Conservation (phyloP, 2,329 filamentous ascomycete genomes). For the Aspergillus ruber region DNA sequence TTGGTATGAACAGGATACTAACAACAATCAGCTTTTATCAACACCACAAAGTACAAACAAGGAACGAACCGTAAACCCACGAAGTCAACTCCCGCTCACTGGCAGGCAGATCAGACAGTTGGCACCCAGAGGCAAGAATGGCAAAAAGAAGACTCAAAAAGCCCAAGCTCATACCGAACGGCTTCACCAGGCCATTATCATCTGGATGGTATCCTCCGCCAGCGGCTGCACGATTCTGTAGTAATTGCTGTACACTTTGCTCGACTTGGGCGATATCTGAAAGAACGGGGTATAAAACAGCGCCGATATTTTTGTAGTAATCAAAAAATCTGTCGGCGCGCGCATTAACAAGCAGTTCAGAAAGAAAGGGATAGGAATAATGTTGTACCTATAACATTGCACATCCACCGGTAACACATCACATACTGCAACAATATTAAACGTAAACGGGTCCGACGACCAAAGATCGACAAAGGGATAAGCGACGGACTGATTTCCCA, state of each 20-base stretch:
- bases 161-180: slow-evolving; percentile 52
- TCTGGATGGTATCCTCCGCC: slow-evolving; percentile 35
- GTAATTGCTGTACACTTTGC: slow-evolving; percentile 44
- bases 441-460: slow-evolving; percentile 53
- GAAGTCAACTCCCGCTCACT: slow-evolving; percentile 57
- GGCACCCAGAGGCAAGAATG: slow-evolving; percentile 55
- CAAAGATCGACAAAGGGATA: slow-evolving; percentile 58
- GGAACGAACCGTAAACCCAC: slow-evolving; percentile 52
- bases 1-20: slow-evolving; percentile 59
- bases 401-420: slow-evolving; percentile 51
- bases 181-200: slow-evolving; percentile 45
- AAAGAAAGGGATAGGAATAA: slow-evolving; percentile 10
- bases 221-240: slow-evolving; percentile 44
- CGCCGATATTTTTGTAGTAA: slow-evolving; percentile 50
- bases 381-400: slow-evolving; percentile 35
- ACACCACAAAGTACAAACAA: neutral
- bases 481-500: slow-evolving; percentile 55
- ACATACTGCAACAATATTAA: slow-evolving; percentile 50
- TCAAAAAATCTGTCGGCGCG: slow-evolving; percentile 40
- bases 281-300: slow-evolving; percentile 53
- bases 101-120: slow-evolving; percentile 50
- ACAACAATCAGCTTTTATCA: neutral
- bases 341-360: slow-evolving; percentile 5
- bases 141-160: slow-evolving; percentile 58
- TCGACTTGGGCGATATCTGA: slow-evolving; percentile 48